A percentile compares a stretch with the other conserved stretches of the same genome.
phyloP scores from a whole-genome alignment of 1,139 yeast species.

The Kazachstania sp. region DNA sequence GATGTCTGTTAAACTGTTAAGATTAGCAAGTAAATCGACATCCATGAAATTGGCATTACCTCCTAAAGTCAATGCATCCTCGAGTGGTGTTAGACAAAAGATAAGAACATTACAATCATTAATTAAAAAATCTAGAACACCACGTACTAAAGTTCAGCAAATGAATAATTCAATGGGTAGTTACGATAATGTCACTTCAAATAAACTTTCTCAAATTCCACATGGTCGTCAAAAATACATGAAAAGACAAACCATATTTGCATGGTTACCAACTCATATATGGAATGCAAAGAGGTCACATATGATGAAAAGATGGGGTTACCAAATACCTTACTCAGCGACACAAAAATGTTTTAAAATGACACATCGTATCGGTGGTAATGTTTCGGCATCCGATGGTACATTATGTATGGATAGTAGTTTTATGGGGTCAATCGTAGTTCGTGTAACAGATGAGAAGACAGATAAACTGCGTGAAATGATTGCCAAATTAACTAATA shows the following conservation, averaged over 20 bases:
- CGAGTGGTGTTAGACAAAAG: conserved; percentile 33
- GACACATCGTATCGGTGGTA: conserved; percentile 55
- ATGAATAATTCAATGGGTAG: conserved; percentile 51
- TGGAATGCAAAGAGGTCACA: conserved; percentile 97
- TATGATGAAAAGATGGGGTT: conserved; percentile 73
- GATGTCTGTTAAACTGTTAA: conserved; percentile 45
- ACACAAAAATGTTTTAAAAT: conserved; percentile 79
- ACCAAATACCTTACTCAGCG: conserved; percentile 69
- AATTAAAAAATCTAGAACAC: conserved; percentile 23
- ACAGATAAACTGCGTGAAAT: conserved; percentile 15
- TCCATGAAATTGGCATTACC: conserved; percentile 38
- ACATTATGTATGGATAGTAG: conserved; percentile 70
- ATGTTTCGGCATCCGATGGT: conserved; percentile 59
- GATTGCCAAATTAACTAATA: conserved; percentile 27
- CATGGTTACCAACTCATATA: conserved; percentile 87
- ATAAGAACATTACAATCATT: conserved; percentile 32
- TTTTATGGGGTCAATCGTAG: conserved; percentile 48
- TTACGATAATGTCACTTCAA: conserved; percentile 50
- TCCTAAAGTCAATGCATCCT: conserved; percentile 20
- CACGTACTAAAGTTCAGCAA: background rate
- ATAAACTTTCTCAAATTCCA: conserved; percentile 44
- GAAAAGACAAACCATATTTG: conserved; percentile 56
- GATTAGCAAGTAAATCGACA: conserved; percentile 47
- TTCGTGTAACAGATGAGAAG: conserved; percentile 29
- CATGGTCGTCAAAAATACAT: conserved; percentile 48